Conservation (phyloP, 257 asterid genomes). For the Nicotiana benthamiana region DNA sequence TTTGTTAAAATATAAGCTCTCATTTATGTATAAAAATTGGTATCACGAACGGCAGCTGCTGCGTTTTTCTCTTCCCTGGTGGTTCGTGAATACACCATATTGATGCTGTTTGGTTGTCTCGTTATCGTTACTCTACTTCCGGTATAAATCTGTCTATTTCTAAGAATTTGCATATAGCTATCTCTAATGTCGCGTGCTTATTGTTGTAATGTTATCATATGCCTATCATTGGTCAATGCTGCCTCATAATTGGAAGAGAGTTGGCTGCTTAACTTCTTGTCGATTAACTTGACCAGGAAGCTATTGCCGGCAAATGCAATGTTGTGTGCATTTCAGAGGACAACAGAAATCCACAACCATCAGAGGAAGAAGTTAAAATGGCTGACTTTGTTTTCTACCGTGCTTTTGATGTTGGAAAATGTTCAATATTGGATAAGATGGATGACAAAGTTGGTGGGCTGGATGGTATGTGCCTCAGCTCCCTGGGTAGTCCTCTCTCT, state of each 20-base stretch:
- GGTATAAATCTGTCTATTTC: neutral
- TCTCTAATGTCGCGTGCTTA: neutral
- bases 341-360: conserved; percentile 72
- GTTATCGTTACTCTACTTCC: neutral
- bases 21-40: neutral
- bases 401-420: conserved; percentile 57
- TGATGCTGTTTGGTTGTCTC: neutral
- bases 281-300: conserved; percentile 48
- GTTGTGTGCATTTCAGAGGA: conserved; percentile 71
- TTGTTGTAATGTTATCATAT: neutral
- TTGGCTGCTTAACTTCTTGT: neutral
- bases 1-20: neutral
- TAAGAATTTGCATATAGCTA: neutral
- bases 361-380: conserved; percentile 48
- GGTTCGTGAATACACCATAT: neutral
- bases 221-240: neutral
- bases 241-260: neutral
- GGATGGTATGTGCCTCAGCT: conserved; percentile 45
- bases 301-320: conserved; percentile 83
- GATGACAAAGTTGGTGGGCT: conserved; percentile 63
- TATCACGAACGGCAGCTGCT: neutral
- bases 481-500: neutral
- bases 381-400: conserved; percentile 74
- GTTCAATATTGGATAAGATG: conserved; percentile 42
- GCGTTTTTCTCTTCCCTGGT: neutral